A percentile compares a stretch with the other conserved stretches of the same genome.
phyloP scores from a whole-genome alignment of 1,139 yeast genomes.

The Dujonia santamariae region DNA sequence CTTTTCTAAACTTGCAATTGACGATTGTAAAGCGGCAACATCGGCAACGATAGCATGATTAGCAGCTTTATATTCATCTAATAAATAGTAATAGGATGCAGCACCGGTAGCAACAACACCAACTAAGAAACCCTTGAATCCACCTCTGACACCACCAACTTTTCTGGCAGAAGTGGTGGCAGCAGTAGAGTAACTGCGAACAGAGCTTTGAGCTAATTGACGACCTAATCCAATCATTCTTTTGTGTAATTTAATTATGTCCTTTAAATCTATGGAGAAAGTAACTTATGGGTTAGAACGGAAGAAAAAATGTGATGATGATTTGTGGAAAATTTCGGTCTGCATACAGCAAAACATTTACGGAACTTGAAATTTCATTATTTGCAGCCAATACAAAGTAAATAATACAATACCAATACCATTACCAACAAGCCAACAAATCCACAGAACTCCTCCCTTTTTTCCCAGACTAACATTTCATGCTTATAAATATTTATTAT shows the following conservation, averaged over 20 bases:
- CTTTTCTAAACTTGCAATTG: constrained; percentile 65
- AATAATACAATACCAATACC: too few relatives aligned
- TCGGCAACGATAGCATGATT: constrained; percentile 74
- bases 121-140: constrained; percentile 69
- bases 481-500: too few relatives aligned
- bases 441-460: too few relatives aligned
- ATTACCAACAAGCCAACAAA: too few relatives aligned
- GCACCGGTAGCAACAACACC: constrained; percentile 76
- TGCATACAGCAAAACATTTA: too few relatives aligned
- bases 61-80: constrained; percentile 74
- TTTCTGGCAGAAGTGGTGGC: constrained; percentile 25
- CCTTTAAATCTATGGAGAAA: background rate
- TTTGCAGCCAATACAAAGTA: too few relatives aligned
- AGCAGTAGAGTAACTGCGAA: constrained; percentile 30
- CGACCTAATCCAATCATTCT: constrained; percentile 20
- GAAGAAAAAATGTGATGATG: too few relatives aligned
- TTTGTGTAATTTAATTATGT: too few relatives aligned
- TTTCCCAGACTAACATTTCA: too few relatives aligned
- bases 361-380: too few relatives aligned
- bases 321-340: too few relatives aligned
- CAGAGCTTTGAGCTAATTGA: constrained; percentile 17
- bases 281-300: too few relatives aligned
- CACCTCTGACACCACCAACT: constrained; percentile 65
- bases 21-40: constrained; percentile 65
- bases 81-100: constrained; percentile 71